phyloP scores from a whole-genome alignment of 2,329 filamentous ascomycete genomes.

The Grosmannia huntii region DNA sequence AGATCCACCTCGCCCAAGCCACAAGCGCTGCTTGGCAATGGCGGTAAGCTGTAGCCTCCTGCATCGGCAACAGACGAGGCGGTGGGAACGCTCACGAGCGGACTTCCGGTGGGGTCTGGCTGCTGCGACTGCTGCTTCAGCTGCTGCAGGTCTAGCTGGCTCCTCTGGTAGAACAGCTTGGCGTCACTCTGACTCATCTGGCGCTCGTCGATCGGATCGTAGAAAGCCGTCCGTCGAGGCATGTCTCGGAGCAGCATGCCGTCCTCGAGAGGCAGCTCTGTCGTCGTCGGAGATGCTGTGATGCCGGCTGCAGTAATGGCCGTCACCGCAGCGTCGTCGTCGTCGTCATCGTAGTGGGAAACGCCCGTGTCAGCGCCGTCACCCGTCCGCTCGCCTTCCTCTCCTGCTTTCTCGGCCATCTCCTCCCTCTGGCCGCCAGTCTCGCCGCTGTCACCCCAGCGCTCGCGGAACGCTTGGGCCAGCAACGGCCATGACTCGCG shows the following conservation, averaged over 20 bases:
- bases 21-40: not conserved
- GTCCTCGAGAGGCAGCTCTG: conserved; percentile 25
- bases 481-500: not conserved
- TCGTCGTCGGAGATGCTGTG: conserved; percentile 2
- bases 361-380: too few relatives aligned
- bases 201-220: conserved; percentile 87
- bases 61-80: not conserved
- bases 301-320: not conserved
- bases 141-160: conserved; percentile 49
- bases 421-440: not conserved
- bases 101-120: conserved; percentile 22
- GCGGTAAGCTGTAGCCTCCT: not conserved
- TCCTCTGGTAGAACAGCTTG: conserved; percentile 90
- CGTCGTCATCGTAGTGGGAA: not conserved
- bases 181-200: conserved; percentile 90
- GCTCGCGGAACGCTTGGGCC: not conserved
- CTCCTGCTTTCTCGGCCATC: not conserved
- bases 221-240: conserved; percentile 68
- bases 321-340: not conserved
- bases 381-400: not conserved
- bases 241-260: conserved; percentile 50
- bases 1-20: not conserved
- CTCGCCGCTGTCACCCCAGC: not conserved
- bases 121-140: conserved; percentile 20
- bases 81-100: not conserved